Conservation (phyloP, 2,329 filamentous ascomycete genomes). For the Beauveria medogensis region DNA sequence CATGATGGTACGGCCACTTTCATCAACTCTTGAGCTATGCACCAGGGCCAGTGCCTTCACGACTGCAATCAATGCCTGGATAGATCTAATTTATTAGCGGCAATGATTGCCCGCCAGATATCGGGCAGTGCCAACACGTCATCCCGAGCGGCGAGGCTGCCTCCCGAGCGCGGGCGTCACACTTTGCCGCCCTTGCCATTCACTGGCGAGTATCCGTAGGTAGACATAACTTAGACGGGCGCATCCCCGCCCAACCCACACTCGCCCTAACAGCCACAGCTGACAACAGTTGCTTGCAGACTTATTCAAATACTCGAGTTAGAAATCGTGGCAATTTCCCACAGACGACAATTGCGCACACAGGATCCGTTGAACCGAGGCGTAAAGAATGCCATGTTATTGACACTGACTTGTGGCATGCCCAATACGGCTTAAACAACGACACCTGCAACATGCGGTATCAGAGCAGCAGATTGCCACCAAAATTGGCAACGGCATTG, state of each 20-base stretch:
- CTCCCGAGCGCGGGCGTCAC: no score
- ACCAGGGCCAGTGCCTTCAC: no score
- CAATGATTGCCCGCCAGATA: no score
- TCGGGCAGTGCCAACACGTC: not conserved
- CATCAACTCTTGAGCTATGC: no score
- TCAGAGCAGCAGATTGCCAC: not conserved
- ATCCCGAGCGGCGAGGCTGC: not conserved
- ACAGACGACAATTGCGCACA: not conserved
- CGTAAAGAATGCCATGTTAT: not conserved
- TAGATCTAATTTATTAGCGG: no score
- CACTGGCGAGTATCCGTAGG: not conserved
- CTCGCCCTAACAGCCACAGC: constrained; percentile 6
- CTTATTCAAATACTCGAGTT: not conserved
- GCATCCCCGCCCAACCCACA: not conserved
- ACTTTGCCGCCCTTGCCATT: not conserved
- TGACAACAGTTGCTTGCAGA: not conserved
- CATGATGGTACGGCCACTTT: no score
- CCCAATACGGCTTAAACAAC: no score
- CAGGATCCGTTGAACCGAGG: not conserved
- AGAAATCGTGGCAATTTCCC: not conserved
- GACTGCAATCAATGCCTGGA: no score
- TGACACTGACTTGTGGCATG: no score
- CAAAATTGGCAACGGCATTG: not conserved
- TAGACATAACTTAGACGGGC: not conserved
- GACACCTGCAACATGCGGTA: not conserved